phyloP scores from a whole-genome alignment of 1,284 basidiomycete genomes.

The Moniliophthora roreri region DNA sequence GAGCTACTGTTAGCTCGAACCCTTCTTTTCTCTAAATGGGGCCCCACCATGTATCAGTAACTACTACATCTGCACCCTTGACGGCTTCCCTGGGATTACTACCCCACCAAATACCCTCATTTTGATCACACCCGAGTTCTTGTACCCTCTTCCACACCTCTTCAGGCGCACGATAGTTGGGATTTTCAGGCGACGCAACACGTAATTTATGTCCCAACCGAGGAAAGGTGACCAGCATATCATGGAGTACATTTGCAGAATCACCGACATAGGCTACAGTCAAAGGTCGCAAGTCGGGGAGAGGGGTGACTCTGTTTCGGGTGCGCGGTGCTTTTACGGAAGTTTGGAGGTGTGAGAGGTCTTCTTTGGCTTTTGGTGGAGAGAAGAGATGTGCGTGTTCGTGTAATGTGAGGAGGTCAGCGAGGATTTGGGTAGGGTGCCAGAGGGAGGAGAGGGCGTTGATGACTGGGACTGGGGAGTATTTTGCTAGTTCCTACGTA shows the following conservation, averaged over 20 bases:
- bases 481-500: constrained; percentile 77
- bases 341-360: constrained; percentile 16
- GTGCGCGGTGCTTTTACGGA: constrained; percentile 5
- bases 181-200: constrained; percentile 73
- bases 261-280: constrained; percentile 96
- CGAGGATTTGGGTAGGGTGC: constrained; percentile 96
- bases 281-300: constrained; percentile 58
- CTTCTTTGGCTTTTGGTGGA: constrained; percentile 11
- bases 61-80: constrained; percentile 86
- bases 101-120: constrained; percentile 75
- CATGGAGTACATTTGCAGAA: constrained; percentile 94
- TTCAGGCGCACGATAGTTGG: constrained; percentile 73
- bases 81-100: constrained; percentile 86
- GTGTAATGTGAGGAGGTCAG: constrained; percentile 89
- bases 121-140: constrained; percentile 68
- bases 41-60: constrained; percentile 90
- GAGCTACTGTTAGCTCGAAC: background rate
- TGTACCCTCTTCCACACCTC: constrained; percentile 80
- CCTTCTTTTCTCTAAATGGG: constrained; percentile 4
- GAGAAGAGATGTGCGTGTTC: constrained; percentile 67
- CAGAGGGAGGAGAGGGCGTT: constrained; percentile 95
- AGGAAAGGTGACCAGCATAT: constrained; percentile 95
- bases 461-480: constrained; percentile 91
- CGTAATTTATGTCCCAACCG: constrained; percentile 87
- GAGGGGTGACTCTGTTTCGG: constrained; percentile 18